Evolutionary conservation across 2,329 filamentous ascomycete genomes (phyloP).

Genomic region (Emmonsia crescens): DNA sequence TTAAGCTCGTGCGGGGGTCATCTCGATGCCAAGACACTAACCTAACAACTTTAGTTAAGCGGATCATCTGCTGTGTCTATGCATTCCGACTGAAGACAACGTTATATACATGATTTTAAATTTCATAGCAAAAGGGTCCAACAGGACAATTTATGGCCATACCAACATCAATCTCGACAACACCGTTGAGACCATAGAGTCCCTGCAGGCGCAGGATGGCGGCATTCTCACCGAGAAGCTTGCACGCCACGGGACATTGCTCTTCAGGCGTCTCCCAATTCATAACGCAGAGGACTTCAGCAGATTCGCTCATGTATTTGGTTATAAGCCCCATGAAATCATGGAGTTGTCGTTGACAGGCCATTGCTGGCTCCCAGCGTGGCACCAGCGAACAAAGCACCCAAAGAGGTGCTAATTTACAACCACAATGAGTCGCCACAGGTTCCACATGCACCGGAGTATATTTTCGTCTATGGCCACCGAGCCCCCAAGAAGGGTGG

Average conservation of each 20-base stretch:
- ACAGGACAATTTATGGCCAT: too few relatives aligned
- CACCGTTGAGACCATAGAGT: constrained; percentile 29
- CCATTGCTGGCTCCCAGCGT: constrained; percentile 36
- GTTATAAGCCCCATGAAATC: constrained; percentile 39
- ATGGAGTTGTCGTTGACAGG: constrained; percentile 42
- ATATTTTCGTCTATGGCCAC: constrained; percentile 40
- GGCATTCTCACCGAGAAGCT: constrained; percentile 32
- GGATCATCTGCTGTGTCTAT: too few relatives aligned
- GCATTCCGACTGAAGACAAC: too few relatives aligned
- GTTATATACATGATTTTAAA: too few relatives aligned
- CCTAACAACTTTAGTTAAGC: too few relatives aligned
- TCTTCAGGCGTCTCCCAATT: constrained; percentile 14
- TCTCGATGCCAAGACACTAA: background rate
- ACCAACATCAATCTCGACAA: constrained; percentile 21
- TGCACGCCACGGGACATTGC: constrained; percentile 36
- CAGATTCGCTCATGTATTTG: constrained; percentile 41
- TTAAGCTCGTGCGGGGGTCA: background rate
- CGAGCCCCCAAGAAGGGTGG: background rate
- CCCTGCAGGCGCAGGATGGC: constrained; percentile 25
- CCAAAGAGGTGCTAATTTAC: constrained; percentile 12
- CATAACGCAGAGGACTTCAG: constrained; percentile 16
- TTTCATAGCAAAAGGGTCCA: too few relatives aligned
- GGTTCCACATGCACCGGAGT: constrained; percentile 42
- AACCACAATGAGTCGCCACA: constrained; percentile 18
- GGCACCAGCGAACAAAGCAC: constrained; percentile 39